phyloP scores from a whole-genome alignment of 129 eudicot genomes.

The sunflower (Helianthus annuus) region DNA sequence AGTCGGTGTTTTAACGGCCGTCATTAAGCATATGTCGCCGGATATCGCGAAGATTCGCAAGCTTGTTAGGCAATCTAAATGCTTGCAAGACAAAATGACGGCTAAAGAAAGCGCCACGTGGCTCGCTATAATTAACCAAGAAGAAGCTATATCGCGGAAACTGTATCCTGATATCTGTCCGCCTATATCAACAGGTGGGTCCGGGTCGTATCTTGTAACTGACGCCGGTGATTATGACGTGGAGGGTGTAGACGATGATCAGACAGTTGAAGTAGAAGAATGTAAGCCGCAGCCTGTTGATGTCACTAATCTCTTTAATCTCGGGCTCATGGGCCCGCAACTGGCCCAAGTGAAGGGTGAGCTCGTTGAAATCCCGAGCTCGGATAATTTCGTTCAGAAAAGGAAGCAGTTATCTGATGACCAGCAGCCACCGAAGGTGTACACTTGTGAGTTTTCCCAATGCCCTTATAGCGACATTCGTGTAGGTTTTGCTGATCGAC shows the following conservation, averaged over 20 bases:
- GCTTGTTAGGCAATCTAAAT: conserved; percentile 75
- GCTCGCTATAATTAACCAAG: conserved; percentile 70
- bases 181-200: conserved; percentile 33
- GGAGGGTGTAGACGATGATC: conserved; percentile 64
- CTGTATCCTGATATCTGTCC: conserved; percentile 59
- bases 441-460: conserved; percentile 55
- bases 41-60: conserved; percentile 70
- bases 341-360: conserved; percentile 66
- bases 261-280: conserved; percentile 44
- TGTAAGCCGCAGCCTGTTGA: conserved; percentile 51
- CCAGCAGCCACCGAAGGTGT: conserved; percentile 48
- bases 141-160: conserved; percentile 53
- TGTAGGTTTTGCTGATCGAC: conserved; percentile 56
- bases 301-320: conserved; percentile 41
- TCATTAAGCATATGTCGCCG: conserved; percentile 75
- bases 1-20: conserved; percentile 72
- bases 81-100: conserved; percentile 83
- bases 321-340: conserved; percentile 40
- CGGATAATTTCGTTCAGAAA: conserved; percentile 45
- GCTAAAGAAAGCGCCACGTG: conserved; percentile 82
- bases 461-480: conserved; percentile 60
- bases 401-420: conserved; percentile 53
- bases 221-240: conserved; percentile 75
- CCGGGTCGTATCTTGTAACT: conserved; percentile 48
- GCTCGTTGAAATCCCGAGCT: conserved; percentile 33